Base-by-base conservation (phyloP, 305 asterid genomes). In the Plantago coronopus region DNA sequence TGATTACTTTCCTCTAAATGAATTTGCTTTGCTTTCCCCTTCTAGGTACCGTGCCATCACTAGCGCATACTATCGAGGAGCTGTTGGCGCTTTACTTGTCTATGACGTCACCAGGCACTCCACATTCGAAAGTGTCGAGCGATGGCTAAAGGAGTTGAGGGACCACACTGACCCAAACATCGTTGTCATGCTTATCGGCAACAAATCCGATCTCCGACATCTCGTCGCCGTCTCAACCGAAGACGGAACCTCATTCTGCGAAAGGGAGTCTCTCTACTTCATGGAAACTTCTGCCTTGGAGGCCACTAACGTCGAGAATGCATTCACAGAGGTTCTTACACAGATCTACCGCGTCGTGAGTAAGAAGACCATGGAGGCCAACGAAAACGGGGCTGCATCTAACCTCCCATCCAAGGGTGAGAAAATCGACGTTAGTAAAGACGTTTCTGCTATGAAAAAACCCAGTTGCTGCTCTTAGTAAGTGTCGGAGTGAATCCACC, bases 201-300 rank as follows among this genome's bases (percentile, higher is more conserved):
- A 85, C 80, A 88, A 88, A 68, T 79, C 86, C n/a, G 94, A 85
- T 77, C 94, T 88, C 13, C 84, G 88, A 44, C 94, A 85, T 74
- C 81, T 85, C 43, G 84, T 81, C 59, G 94, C 96, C 1, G 96
- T 88, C 55, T 59, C 84, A 11, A 74, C 85, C 8, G 94, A 88
- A 42, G 94, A 83, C 1, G 94, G 87, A 25, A 85, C 85, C 38
- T 81, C 85, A 0, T 83, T 85, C 13, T 76, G 91, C 0, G 91
- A 88, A 75, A 83, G 70, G 71, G 91, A 85, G 61, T 83, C 96
- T 0, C 91, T 85, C 47, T 88, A 83, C 79, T 88, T 83, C 77
- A 85, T 83, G 91, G 96, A 88, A 69, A 88, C 96, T 14, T 88
- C 96, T 2, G 94, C 96, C 17, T 81, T 85, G 2, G 96, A 85